Evolutionary conservation across 2,329 filamentous ascomycete genomes (phyloP).

Genomic region (Trichoderma breve): DNA sequence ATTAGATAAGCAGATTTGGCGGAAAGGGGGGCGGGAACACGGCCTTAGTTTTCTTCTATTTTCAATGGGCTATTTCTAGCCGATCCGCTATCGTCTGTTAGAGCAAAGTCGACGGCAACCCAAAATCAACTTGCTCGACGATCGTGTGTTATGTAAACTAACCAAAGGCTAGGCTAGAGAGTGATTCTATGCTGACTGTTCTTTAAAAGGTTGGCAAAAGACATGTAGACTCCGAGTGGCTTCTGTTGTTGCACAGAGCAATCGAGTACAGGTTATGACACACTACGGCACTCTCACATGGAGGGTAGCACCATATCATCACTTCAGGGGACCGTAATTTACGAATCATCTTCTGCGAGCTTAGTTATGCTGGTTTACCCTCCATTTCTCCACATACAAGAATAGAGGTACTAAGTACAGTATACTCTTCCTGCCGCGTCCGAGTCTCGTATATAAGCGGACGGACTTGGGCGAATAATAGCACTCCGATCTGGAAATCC

Average conservation of each 20-base stretch:
- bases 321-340: background rate
- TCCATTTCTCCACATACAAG: background rate
- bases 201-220: background rate
- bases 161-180: background rate
- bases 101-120: background rate
- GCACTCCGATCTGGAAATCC: background rate
- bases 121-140: background rate
- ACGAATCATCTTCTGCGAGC: background rate
- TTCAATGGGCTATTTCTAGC: background rate
- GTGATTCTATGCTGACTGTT: background rate
- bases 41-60: background rate
- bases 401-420: background rate
- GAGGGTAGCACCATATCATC: background rate
- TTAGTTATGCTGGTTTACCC: background rate
- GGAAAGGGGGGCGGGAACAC: background rate
- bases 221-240: background rate
- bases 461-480: background rate
- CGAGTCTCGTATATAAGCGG: background rate
- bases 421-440: background rate
- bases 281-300: background rate
- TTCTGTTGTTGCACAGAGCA: background rate
- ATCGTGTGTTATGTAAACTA: background rate
- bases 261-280: background rate
- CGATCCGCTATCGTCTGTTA: background rate
- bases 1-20: background rate